These are phyloP conservation scores for Exophiala oligosperma DNA, from an alignment of 2,329 filamentous ascomycete genomes.

Conservation along the genomic window DNA sequence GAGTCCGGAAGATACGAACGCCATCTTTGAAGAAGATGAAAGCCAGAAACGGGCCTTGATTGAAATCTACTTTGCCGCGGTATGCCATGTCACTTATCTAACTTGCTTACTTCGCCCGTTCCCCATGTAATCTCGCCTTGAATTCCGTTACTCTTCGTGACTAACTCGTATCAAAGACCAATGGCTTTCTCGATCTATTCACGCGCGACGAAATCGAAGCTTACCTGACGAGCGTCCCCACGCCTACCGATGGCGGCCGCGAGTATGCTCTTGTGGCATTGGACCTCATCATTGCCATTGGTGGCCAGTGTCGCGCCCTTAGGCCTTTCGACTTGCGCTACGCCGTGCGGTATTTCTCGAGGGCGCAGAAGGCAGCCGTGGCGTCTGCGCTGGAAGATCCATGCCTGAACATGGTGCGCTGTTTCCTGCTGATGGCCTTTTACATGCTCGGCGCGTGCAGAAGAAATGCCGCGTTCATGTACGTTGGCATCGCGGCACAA, in stretches of 20 bases:
- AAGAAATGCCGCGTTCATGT: conserved; percentile 63
- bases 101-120: neutral
- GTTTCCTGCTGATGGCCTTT: conserved; percentile 59
- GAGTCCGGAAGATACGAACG: conserved; percentile 36
- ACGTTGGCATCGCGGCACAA: conserved; percentile 59
- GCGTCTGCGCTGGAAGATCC: conserved; percentile 55
- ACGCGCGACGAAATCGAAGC: conserved; percentile 31
- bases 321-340: conserved; percentile 31
- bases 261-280: conserved; percentile 31
- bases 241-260: neutral
- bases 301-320: conserved; percentile 48
- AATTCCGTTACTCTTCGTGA: neutral
- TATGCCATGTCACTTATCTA: conserved; percentile 11
- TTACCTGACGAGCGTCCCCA: conserved; percentile 1
- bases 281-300: conserved; percentile 54
- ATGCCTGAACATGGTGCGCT: conserved; percentile 53
- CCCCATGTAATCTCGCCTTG: neutral
- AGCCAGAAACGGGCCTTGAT: conserved; percentile 38
- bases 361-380: conserved; percentile 51
- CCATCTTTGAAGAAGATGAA: conserved; percentile 36
- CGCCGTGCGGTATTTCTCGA: conserved; percentile 47
- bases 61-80: conserved; percentile 33
- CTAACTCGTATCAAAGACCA: conserved; percentile 34
- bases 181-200: conserved; percentile 43
- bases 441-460: conserved; percentile 61